Evolutionary conservation across 1,284 basidiomycete species (phyloP), one percentile per base, ranked within the genome.

Genomic region (Phellopilus nigrolimitatus): DNA sequence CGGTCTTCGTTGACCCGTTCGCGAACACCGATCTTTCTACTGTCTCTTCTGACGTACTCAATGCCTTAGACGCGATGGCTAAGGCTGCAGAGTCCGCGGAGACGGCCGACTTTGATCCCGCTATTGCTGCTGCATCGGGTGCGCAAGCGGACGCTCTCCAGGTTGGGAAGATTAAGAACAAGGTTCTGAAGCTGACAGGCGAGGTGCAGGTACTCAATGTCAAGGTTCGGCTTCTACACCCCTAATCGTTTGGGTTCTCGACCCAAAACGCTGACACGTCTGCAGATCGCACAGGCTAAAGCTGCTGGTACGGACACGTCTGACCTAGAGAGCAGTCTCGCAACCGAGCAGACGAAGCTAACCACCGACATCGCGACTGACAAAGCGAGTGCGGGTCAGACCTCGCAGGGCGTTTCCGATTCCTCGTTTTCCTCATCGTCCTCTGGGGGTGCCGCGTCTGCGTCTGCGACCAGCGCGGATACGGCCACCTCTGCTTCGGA

Each of bases 151-250:
- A 41, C 24, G 49, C 49, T 10, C 31, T 51, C 5, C 40, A 51
- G 15, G 49, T 45, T 30, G 49, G 49, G 6, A 51, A 51, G 41
- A 51, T 51, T 17, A 51, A 51, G 70, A 76, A 78, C 68, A 76
- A 78, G 66, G 74, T 76, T 30, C 61, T 77, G 30, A 77, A 77
- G 64, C 62, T 76, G 48, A 72, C 71, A 22, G 73, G 68, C 30
- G n/a, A n/a, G n/a, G n/a, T n/a, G n/a, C n/a, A n/a, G n/a, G n/a
- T n/a, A n/a, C n/a, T n/a, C n/a, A n/a, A 71, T 50, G 74, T 74
- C 62, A 62, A 73, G 60, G 64, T 67, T 37, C n/a, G 60, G 40
- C 6, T 24, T 24, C 33, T 50, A 15, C 22, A 30, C 39, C 10
- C 36, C 5, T 25, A 8, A 27, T 38, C 33, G 39, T 15, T 43